Conservation (phyloP, 306 rosid species). For the Castanea mollissima region DNA sequence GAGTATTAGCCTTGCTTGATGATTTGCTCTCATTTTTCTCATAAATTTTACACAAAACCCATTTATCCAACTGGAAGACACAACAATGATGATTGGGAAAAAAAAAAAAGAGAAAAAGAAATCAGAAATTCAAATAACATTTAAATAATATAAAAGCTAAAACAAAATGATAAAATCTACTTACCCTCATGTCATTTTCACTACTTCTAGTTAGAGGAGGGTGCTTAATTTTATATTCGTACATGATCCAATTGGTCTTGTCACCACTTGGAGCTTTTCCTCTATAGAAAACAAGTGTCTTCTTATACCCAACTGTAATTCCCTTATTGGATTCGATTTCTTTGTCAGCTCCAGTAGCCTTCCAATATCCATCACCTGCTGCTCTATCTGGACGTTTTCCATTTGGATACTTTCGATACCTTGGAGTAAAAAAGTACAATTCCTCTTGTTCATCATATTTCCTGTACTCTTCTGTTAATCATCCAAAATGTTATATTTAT, state of each 20-base stretch:
- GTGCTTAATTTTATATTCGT: constrained; percentile 10
- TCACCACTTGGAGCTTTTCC: constrained; percentile 28
- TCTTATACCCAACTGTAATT: neutral
- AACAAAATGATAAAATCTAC: neutral
- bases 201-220: neutral
- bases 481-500: too few relatives aligned
- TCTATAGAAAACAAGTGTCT: constrained; percentile 19
- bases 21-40: too few relatives aligned
- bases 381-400: constrained; percentile 15
- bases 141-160: neutral
- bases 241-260: constrained; percentile 32
- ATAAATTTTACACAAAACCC: too few relatives aligned
- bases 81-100: too few relatives aligned
- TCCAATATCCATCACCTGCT: constrained; percentile 26
- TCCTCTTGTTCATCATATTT: constrained; percentile 2
- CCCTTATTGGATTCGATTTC: neutral
- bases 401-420: constrained; percentile 18
- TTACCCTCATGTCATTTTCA: constrained; percentile 24
- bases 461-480: too few relatives aligned
- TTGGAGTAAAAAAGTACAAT: constrained; percentile 26
- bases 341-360: constrained; percentile 20
- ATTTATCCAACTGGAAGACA: too few relatives aligned
- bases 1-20: too few relatives aligned
- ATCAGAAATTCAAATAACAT: too few relatives aligned
- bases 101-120: too few relatives aligned